Conservation (phyloP, 1,284 basidiomycete genomes). For the Trametes pubescens region DNA sequence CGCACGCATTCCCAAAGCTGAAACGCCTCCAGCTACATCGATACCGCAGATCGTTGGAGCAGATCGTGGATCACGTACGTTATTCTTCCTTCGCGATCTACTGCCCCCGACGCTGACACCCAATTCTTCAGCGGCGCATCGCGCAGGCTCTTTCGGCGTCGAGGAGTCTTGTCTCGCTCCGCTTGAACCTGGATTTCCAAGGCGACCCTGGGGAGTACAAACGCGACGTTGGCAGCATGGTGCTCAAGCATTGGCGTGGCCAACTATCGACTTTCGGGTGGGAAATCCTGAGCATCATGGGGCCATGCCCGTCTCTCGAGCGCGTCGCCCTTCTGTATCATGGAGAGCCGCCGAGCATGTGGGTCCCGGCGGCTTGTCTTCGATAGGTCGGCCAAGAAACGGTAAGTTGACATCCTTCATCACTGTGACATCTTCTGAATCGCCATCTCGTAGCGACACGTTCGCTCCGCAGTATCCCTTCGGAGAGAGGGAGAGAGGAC, state of each 20-base stretch:
- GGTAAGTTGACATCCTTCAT: too few species aligned
- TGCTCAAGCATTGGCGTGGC: background rate
- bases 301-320: background rate
- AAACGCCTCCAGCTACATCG: slow-evolving; percentile 9
- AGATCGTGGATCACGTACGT: background rate
- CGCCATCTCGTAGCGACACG: too few species aligned
- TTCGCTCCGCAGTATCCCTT: too few species aligned
- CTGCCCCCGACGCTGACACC: background rate
- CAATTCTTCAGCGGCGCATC: background rate
- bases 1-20: background rate
- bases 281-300: background rate
- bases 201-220: background rate
- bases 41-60: background rate
- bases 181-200: slow-evolving; percentile 4
- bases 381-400: too few species aligned
- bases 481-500: too few species aligned
- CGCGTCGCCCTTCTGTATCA: background rate
- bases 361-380: background rate
- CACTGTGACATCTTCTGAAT: too few species aligned
- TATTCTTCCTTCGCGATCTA: background rate
- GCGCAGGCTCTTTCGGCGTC: background rate
- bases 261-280: background rate
- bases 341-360: background rate
- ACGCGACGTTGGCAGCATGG: too few species aligned
- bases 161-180: background rate